Conservation (phyloP, 2,329 filamentous ascomycete species). For the Ambrosiella beaveri region DNA sequence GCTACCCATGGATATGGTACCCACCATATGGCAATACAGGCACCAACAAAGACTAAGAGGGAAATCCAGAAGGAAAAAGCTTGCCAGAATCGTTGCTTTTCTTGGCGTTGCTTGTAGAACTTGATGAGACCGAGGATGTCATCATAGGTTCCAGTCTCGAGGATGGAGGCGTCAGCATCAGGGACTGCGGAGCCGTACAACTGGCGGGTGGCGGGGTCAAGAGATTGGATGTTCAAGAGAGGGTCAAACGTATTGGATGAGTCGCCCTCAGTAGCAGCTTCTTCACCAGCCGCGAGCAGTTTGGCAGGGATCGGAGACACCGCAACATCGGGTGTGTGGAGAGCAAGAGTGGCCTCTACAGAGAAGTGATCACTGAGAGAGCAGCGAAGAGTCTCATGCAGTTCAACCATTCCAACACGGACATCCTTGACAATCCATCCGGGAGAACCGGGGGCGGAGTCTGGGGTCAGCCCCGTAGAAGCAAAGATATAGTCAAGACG, state of each 20-base stretch:
- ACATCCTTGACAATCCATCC: constrained; percentile 55
- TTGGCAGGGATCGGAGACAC: constrained; percentile 12
- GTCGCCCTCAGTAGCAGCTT: constrained; percentile 8
- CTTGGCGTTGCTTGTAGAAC: constrained; percentile 54
- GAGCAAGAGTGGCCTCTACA: constrained; percentile 58
- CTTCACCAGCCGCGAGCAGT: constrained; percentile 9
- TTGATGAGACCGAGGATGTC: constrained; percentile 55
- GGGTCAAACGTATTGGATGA: constrained; percentile 14
- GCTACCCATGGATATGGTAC: constrained; percentile 56
- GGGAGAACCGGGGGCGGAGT: constrained; percentile 18
- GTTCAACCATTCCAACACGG: constrained; percentile 61
- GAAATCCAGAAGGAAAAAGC: constrained; percentile 56
- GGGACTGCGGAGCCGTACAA: constrained; percentile 17
- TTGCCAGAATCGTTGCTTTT: constrained; percentile 53
- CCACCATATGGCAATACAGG: constrained; percentile 76
- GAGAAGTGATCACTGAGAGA: constrained; percentile 92
- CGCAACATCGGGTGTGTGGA: constrained; percentile 22
- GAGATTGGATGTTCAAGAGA: constrained; percentile 15
- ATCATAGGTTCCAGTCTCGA: constrained; percentile 27
- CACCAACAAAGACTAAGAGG: constrained; percentile 50
- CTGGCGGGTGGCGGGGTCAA: constrained; percentile 19
- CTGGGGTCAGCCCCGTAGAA: constrained; percentile 28
- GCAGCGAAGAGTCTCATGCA: constrained; percentile 65
- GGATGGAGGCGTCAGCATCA: constrained; percentile 15
- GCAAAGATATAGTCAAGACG: constrained; percentile 91